Conservation (phyloP, 1,284 basidiomycete species). For the Cutaneotrichosporon mucoides region DNA sequence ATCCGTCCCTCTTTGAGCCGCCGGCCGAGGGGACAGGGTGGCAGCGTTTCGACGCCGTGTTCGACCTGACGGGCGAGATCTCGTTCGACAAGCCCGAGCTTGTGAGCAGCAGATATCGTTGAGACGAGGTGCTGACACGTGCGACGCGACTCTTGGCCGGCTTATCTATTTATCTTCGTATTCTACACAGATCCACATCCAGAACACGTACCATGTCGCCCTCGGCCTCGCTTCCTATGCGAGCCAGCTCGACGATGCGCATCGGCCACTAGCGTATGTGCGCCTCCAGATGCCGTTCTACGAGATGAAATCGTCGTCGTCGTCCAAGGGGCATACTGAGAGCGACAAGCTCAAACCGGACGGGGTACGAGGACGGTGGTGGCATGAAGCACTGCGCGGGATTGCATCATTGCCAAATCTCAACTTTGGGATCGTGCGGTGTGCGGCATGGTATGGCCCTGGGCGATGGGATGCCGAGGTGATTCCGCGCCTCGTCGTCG, state of each 20-base stretch:
- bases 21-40: slow-evolving; percentile 22
- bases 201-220: slow-evolving; percentile 68
- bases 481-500: slow-evolving; percentile 66
- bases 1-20: slow-evolving; percentile 37
- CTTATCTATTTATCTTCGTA: too few relatives aligned
- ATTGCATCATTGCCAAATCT: slow-evolving; percentile 62
- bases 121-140: too few relatives aligned
- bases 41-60: slow-evolving; percentile 40
- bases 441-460: slow-evolving; percentile 42
- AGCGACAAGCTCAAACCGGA: slow-evolving; percentile 65
- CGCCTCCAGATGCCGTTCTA: slow-evolving; percentile 78
- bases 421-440: slow-evolving; percentile 4
- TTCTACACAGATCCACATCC: slow-evolving; percentile 57
- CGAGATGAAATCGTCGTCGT: slow-evolving; percentile 55
- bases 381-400: slow-evolving; percentile 78
- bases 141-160: too few relatives aligned
- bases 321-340: slow-evolving; percentile 58
- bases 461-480: slow-evolving; percentile 51
- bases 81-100: slow-evolving; percentile 71
- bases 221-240: slow-evolving; percentile 58
- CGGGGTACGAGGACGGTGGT: slow-evolving; percentile 74
- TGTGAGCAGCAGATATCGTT: slow-evolving; percentile 41
- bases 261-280: slow-evolving; percentile 66
- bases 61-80: slow-evolving; percentile 61
- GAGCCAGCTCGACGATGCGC: slow-evolving; percentile 59